Base-by-base conservation (phyloP, 495 filamentous ascomycete species). In the Aspergillus funiculosus region DNA sequence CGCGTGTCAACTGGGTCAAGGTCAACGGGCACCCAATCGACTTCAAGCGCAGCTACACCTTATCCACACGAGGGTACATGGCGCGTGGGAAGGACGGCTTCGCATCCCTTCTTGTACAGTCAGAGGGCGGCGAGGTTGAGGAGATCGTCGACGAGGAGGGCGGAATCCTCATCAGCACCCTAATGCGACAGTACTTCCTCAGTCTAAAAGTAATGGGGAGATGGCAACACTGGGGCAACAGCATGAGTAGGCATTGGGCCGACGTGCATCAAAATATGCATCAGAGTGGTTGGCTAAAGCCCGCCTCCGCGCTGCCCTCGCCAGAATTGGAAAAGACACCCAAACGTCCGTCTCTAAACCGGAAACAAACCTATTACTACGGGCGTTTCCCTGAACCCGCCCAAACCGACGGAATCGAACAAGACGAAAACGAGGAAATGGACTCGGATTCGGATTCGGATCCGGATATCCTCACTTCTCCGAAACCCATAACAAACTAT, bases 121-220 rank as follows among this genome's bases (percentile, higher is more conserved):
- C 78, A 1, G 82, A 84, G 51, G 86, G 86, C 17, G 89, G 87
- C 6, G 61, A 73, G 9, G 84, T 83, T 2, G 82, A 87, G 53
- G 85, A 87, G 57, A 54, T 94, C 13, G 80, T 95, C 14, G 77
- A 75, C 19, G 89, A 94, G 48, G 89, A 95, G 56, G 88, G 85
- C 45, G 89, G 89, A 6, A 77, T 94, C 4, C 63, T 95, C 20
- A 87, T 94, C 51, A 85, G 81, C 50, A 87, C 80, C 47, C 81
- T 95, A 47, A 69, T 95, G 17, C 79, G 89, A 3, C 89, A 94
- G 61, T 94, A 94, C 55, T 94, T 95, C 59, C 78, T 91, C 71
- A 83, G 80, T 8, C 67, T 94, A 13, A 88, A 87, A 46, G 80
- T 89, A 0, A 61, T 94, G 40, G 82, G 85, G 2, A 74, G 74